Conservation (phyloP, 2,329 filamentous ascomycete species). For the Colletotrichum camelliae region DNA sequence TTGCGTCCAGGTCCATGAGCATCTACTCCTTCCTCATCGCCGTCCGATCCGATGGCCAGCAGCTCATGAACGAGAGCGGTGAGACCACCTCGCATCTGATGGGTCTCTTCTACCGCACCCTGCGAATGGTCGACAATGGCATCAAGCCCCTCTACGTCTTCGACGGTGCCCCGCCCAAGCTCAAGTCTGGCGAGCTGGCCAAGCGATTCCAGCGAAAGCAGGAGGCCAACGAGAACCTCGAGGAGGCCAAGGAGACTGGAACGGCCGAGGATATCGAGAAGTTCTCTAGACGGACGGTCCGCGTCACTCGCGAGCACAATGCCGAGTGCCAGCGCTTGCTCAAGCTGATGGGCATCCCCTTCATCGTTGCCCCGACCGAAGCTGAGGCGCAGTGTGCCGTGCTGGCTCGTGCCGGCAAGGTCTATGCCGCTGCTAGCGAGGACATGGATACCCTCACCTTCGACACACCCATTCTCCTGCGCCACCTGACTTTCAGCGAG, state of each 20-base stretch:
- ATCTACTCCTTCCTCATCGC: conserved; percentile 99
- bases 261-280: conserved; percentile 98
- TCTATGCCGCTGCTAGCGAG: conserved; percentile 95
- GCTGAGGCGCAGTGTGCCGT: conserved; percentile 96
- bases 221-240: conserved; percentile 86
- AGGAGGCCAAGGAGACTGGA: conserved; percentile 96
- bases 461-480: conserved; percentile 85
- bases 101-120: conserved; percentile 99
- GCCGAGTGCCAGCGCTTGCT: conserved; percentile 89
- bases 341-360: conserved; percentile 95
- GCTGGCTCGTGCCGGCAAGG: conserved; percentile 88
- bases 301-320: conserved; percentile 97
- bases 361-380: conserved; percentile 93
- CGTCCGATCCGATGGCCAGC: conserved; percentile 94
- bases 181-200: conserved; percentile 96
- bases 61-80: conserved; percentile 92
- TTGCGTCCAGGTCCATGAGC: conserved; percentile 79
- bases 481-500: conserved; percentile 96
- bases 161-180: conserved; percentile 93
- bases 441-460: conserved; percentile 99
- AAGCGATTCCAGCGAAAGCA: conserved; percentile 96
- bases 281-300: conserved; percentile 90
- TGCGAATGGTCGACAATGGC: conserved; percentile 97
- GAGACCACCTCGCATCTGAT: conserved; percentile 98
- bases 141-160: conserved; percentile 99